Evolutionary conservation across 2,329 filamentous ascomycete genomes (phyloP), one percentile per base, ranked within the genome.

Genomic region (Cladosporium oxysporum): DNA sequence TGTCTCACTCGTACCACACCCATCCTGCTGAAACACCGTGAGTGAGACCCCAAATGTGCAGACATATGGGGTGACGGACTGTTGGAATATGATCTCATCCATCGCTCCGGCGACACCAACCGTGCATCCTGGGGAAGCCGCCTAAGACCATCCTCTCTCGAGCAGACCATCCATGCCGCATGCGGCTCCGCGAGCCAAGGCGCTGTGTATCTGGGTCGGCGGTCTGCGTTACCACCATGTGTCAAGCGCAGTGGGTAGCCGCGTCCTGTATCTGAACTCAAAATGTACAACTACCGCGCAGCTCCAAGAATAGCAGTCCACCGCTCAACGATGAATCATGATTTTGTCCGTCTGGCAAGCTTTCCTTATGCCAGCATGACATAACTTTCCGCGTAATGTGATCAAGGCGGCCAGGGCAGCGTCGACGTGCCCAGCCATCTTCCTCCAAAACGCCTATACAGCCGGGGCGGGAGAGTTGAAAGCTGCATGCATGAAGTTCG

Each of bases 121-220:
- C 44, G 61, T 63, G 61, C 61, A 26, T 47, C 31, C 29, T 62
- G 47, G 60, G 49, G 33, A 50, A 49, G 41, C 58, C 33, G 31
- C 35, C 60, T 55, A 35, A 47, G 33, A 53, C 50, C 50, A 57
- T 57, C 23, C 47, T 14, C 23, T 21, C 33, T 14, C 31, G 14
- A 16, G 47, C 31, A 41, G 41, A 1, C 59, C 21, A 47, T 47
- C 60, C 31, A 41, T 55, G n/a, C 59, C 31, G 7, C 61, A 63
- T 57, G 61, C 61, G 61, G 61, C 61, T 63, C 61, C 61, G 33
- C 50, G 50, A 63, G 61, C 35, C 60, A 63, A 63, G 60, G 35
- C 49, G 35, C 60, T 26, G 60, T 63, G 60, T 57, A 57, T 57
- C 61, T 47, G 28, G 50, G 49, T 63, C 50, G 61, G 35, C 28